Evolutionary conservation across 2,329 filamentous ascomycete species (phyloP).

Genomic region (Bretziella fagacearum): DNA sequence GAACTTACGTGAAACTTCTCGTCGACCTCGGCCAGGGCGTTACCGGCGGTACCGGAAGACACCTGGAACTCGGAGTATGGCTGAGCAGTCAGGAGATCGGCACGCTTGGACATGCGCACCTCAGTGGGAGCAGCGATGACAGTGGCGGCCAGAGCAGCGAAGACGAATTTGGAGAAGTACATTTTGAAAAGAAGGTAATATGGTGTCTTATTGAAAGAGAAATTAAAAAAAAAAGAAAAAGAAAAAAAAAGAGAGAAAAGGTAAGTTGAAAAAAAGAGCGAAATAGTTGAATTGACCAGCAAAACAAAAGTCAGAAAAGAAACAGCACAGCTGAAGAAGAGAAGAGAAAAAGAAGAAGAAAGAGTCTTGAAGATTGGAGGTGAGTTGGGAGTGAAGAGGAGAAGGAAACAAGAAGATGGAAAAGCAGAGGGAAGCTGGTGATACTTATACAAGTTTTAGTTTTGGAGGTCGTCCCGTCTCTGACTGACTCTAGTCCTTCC

Average conservation of each 20-base stretch:
- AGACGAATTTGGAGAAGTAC: conserved; percentile 24
- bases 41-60: conserved; percentile 33
- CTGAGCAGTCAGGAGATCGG: conserved; percentile 20
- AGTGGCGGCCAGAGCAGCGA: conserved; percentile 24
- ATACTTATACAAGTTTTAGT: neutral
- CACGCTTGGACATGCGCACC: conserved; percentile 19
- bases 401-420: conserved; percentile 4
- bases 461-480: no score
- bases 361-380: conserved; percentile 6
- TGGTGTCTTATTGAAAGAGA: neutral
- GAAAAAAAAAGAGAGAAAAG: conserved; percentile 6
- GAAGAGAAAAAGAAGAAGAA: conserved; percentile 7
- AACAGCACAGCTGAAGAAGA: conserved; percentile 13
- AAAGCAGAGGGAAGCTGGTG: neutral
- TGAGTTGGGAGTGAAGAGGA: conserved; percentile 12
- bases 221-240: neutral
- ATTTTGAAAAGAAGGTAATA: conserved; percentile 19
- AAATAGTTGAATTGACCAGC: conserved; percentile 14
- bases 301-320: conserved; percentile 11
- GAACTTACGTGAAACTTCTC: conserved; percentile 34
- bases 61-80: conserved; percentile 29
- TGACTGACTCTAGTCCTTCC: no score
- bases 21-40: conserved; percentile 36
- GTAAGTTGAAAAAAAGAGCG: neutral
- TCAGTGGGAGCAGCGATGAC: conserved; percentile 23